Conservation (phyloP, 352 stramenopile species). For the Pythium biforme region DNA sequence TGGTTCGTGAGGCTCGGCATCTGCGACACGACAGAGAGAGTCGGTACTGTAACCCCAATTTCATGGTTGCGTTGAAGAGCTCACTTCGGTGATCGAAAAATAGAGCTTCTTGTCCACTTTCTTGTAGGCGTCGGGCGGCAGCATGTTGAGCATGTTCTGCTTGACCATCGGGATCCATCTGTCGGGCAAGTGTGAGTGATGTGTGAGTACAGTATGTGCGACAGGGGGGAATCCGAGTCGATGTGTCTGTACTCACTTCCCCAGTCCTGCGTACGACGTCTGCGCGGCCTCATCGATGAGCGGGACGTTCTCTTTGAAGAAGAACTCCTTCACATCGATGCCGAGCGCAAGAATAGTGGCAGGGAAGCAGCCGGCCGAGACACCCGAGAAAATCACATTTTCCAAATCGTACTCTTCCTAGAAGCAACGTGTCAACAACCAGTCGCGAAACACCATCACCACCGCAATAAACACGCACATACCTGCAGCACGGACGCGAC, state of each 20-base stretch:
- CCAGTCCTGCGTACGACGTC: slow-evolving; percentile 54
- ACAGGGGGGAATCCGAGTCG: no score
- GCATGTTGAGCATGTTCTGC: slow-evolving; percentile 55
- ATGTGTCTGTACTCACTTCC: slow-evolving; percentile 38
- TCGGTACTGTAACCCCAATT: neutral
- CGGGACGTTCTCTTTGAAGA: slow-evolving; percentile 79
- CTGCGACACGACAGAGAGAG: slow-evolving; percentile 2
- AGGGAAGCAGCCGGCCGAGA: slow-evolving; percentile 75
- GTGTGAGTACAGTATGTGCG: no score
- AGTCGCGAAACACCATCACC: neutral
- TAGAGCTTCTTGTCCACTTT: slow-evolving; percentile 66
- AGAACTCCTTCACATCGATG: slow-evolving; percentile 78
- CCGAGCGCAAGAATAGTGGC: slow-evolving; percentile 59
- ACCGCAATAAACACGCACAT: neutral
- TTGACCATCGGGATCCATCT: slow-evolving; percentile 80
- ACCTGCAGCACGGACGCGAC: slow-evolving; percentile 73
- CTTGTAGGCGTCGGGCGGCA: slow-evolving; percentile 65
- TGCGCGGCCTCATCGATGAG: slow-evolving; percentile 63
- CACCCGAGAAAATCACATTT: slow-evolving; percentile 73
- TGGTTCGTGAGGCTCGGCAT: slow-evolving; percentile 65
- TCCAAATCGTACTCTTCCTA: slow-evolving; percentile 74
- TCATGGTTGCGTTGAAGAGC: neutral
- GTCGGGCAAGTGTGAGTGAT: no score
- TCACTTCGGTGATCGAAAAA: slow-evolving; percentile 70
- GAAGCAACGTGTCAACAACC: neutral